These are phyloP conservation scores for Pythium periplocum DNA, from an alignment of 352 stramenopile genomes.

Conservation along the genomic window DNA sequence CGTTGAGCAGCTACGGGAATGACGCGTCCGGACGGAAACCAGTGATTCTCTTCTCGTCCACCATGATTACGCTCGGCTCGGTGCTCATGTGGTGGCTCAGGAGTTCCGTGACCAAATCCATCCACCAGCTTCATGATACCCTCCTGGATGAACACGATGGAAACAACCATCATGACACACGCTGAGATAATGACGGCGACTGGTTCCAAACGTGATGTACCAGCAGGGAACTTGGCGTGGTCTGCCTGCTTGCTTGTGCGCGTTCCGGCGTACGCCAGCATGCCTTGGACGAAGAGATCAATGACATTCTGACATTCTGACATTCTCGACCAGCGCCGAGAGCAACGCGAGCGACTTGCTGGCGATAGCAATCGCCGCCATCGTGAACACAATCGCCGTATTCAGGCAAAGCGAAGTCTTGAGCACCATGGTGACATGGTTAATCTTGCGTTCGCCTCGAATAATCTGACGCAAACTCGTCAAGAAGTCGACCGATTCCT, in stretches of 20 bases:
- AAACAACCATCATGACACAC: slow-evolving; percentile 90
- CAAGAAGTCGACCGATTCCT: too few relatives aligned
- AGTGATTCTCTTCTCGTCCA: slow-evolving; percentile 60
- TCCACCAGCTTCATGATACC: slow-evolving; percentile 40
- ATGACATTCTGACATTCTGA: too few relatives aligned
- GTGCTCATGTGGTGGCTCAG: slow-evolving; percentile 62
- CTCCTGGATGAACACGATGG: slow-evolving; percentile 78
- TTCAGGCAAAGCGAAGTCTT: slow-evolving; percentile 55
- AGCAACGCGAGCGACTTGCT: slow-evolving; percentile 88
- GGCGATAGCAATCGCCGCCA: slow-evolving; percentile 63
- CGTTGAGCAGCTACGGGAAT: slow-evolving; percentile 53
- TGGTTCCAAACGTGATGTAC: slow-evolving; percentile 87
- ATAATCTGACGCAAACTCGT: slow-evolving; percentile 8
- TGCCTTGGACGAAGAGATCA: slow-evolving; percentile 88
- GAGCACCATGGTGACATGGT: slow-evolving; percentile 51
- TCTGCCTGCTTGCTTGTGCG: slow-evolving; percentile 60
- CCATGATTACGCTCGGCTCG: slow-evolving; percentile 54
- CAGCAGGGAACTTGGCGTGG: slow-evolving; percentile 90
- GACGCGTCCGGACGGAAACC: slow-evolving; percentile 49
- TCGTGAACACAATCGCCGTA: slow-evolving; percentile 54
- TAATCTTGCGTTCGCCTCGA: slow-evolving; percentile 30
- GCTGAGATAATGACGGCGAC: slow-evolving; percentile 90
- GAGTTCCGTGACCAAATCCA: slow-evolving; percentile 41
- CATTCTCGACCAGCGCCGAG: slow-evolving; percentile 89
- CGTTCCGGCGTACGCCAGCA: slow-evolving; percentile 88